Conservation (phyloP, 2,329 filamentous ascomycete species). For the Neurospora sp. region DNA sequence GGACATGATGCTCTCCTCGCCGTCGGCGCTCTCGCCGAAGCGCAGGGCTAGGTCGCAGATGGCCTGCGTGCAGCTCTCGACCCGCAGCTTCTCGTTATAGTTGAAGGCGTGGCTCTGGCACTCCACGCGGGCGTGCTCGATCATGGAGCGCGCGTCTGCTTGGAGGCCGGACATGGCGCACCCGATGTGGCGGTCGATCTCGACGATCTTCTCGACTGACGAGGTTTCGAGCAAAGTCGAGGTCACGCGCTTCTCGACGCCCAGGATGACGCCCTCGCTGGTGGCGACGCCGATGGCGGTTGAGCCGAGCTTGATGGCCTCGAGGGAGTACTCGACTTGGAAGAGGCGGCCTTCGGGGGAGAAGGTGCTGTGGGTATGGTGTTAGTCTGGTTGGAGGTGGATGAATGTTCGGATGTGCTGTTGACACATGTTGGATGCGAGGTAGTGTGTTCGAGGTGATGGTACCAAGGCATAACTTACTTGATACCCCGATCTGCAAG, state of each 20-base stretch:
- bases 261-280: slow-evolving; percentile 86
- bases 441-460: too few species aligned
- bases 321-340: slow-evolving; percentile 99
- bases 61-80: slow-evolving; percentile 97
- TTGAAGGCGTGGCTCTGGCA: slow-evolving; percentile 96
- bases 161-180: slow-evolving; percentile 98
- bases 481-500: slow-evolving; percentile 88
- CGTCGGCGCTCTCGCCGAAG: slow-evolving; percentile 94
- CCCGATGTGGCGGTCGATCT: slow-evolving; percentile 97
- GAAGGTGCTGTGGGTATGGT: slow-evolving; percentile 64
- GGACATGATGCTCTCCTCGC: slow-evolving; percentile 98
- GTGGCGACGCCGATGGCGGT: slow-evolving; percentile 98
- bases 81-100: slow-evolving; percentile 88
- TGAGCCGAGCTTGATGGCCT: slow-evolving; percentile 98
- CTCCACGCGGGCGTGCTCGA: slow-evolving; percentile 97
- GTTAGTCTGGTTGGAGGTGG: slow-evolving; percentile 5
- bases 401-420: neutral
- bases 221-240: slow-evolving; percentile 95
- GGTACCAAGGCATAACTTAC: slow-evolving; percentile 38
- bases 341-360: slow-evolving; percentile 98
- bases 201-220: slow-evolving; percentile 98
- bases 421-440: too few species aligned
- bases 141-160: slow-evolving; percentile 93
- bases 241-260: slow-evolving; percentile 98
- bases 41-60: slow-evolving; percentile 95